These are phyloP conservation scores for Flueggea neowawraea DNA, from an alignment of 441 rosid species.

Conservation along the genomic window DNA sequence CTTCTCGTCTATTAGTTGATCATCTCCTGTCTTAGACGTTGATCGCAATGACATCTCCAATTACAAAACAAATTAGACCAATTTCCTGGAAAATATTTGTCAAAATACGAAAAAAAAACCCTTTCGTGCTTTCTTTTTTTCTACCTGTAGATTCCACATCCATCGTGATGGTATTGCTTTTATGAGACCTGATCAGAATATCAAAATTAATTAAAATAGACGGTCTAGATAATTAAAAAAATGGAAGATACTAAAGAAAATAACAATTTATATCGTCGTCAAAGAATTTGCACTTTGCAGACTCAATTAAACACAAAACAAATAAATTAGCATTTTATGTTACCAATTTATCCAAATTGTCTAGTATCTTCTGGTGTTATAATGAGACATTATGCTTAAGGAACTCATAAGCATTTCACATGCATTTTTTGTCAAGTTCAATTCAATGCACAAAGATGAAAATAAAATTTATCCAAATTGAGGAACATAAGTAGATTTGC, in stretches of 20 bases:
- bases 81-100: constrained; percentile 55
- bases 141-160: too few species aligned
- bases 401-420: constrained; percentile 29
- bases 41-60: constrained; percentile 70
- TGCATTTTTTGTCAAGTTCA: too few species aligned
- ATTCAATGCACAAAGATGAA: too few species aligned
- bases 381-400: not conserved
- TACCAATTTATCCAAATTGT: too few species aligned
- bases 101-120: too few species aligned
- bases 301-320: constrained; percentile 37
- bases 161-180: constrained; percentile 57
- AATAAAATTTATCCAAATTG: too few species aligned
- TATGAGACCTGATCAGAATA: constrained; percentile 44
- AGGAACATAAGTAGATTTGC: too few species aligned
- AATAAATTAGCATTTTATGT: not conserved
- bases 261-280: constrained; percentile 65
- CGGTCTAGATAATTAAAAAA: constrained; percentile 1
- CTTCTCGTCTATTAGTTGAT: constrained; percentile 52
- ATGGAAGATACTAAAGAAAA: not conserved
- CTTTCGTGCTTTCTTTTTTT: too few species aligned
- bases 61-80: constrained; percentile 86
- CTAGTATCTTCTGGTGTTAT: too few species aligned
- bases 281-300: constrained; percentile 60
- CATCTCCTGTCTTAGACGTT: constrained; percentile 71
- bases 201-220: constrained; percentile 6